phyloP scores from a whole-genome alignment of 257 asterid genomes.

The Nemophila menziesii region DNA sequence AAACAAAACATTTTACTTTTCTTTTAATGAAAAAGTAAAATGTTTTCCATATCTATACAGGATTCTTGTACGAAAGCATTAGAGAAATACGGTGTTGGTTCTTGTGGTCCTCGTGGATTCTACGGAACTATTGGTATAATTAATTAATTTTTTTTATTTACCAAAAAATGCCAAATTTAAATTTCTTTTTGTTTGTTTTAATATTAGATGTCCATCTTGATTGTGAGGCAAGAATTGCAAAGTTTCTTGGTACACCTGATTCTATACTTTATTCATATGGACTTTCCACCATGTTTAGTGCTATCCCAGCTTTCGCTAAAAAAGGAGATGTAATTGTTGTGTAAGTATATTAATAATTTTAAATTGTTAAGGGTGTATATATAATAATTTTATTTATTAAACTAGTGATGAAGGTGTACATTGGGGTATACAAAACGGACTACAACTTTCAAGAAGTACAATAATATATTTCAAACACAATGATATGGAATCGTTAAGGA shows the following conservation, averaged over 20 bases:
- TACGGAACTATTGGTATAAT: conserved; percentile 94
- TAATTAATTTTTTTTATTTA: conserved; percentile 4
- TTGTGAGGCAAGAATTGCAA: conserved; percentile 82
- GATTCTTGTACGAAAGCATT: conserved; percentile 83
- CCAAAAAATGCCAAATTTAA: too few species aligned
- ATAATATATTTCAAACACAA: conserved; percentile 80
- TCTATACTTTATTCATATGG: conserved; percentile 67
- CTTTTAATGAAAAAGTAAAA: conserved; percentile 4
- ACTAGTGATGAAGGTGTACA: conserved; percentile 93
- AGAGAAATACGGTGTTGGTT: conserved; percentile 98
- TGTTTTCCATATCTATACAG: conserved; percentile 30
- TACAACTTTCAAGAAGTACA: conserved; percentile 92
- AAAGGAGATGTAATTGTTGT: conserved; percentile 69
- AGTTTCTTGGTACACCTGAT: conserved; percentile 71
- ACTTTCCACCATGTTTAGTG: conserved; percentile 78
- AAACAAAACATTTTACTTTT: conserved; percentile 11
- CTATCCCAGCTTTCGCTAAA: conserved; percentile 75
- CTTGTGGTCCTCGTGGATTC: conserved; percentile 99
- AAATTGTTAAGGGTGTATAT: neutral
- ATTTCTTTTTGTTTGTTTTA: conserved; percentile 7
- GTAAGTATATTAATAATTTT: conserved; percentile 49
- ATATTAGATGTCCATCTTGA: conserved; percentile 97
- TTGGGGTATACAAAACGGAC: conserved; percentile 97
- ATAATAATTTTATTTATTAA: too few species aligned
- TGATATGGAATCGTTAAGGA: conserved; percentile 61